Evolutionary conservation across 257 asterid species (phyloP).

Genomic region (Handroanthus guayacan): DNA sequence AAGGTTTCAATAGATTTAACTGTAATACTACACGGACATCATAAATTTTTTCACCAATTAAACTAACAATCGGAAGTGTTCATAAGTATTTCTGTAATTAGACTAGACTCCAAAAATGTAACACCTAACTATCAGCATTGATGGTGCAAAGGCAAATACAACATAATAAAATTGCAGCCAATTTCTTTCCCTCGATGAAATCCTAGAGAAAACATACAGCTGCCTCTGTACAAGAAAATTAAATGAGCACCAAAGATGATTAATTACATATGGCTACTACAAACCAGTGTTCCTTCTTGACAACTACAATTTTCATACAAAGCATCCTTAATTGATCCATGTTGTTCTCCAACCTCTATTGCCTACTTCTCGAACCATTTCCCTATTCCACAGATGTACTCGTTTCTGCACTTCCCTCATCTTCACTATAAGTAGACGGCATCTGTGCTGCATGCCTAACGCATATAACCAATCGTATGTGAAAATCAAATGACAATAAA

Average conservation of each 20-base stretch:
- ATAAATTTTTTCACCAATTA: too few relatives aligned
- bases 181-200: too few relatives aligned
- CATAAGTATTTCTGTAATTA: too few relatives aligned
- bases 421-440: conserved; percentile 62
- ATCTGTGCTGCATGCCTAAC: conserved; percentile 58
- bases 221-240: conserved; percentile 20
- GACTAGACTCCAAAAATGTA: too few relatives aligned
- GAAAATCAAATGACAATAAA: not conserved
- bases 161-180: too few relatives aligned
- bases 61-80: too few relatives aligned
- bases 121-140: not conserved
- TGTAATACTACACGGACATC: too few relatives aligned
- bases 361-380: not conserved
- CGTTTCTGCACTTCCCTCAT: conserved; percentile 57
- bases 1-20: too few relatives aligned
- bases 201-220: not conserved
- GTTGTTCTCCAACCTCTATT: not conserved
- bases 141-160: not conserved
- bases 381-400: conserved; percentile 57
- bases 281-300: not conserved
- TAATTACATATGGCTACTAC: not conserved
- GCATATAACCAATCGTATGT: not conserved
- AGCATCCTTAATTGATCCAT: conserved; percentile 4
- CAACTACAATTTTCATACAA: not conserved
- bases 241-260: conserved; percentile 10